phyloP scores from a whole-genome alignment of 2,329 filamentous ascomycete genomes.

The Aulographum hederae region DNA sequence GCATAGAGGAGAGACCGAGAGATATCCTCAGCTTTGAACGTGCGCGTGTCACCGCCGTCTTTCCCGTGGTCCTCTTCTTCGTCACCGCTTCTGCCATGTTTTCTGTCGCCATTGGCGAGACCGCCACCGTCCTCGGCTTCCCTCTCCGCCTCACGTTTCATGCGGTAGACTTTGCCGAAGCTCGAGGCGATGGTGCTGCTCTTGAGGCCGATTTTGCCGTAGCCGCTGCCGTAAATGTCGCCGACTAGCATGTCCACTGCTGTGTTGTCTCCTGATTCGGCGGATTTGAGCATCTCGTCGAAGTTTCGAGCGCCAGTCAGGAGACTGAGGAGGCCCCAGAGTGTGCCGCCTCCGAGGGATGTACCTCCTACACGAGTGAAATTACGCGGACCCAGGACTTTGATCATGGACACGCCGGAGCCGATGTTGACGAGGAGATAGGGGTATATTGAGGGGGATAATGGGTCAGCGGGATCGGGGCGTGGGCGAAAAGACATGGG shows the following conservation, averaged over 20 bases:
- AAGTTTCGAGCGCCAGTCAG: conserved; percentile 91
- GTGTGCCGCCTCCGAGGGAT: conserved; percentile 85
- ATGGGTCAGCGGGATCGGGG: too few relatives aligned
- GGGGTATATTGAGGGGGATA: too few relatives aligned
- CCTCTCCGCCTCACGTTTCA: conserved; percentile 69
- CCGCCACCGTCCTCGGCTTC: conserved; percentile 57
- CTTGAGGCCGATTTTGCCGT: conserved; percentile 90
- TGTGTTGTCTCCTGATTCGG: conserved; percentile 78
- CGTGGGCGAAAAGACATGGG: conserved; percentile 79
- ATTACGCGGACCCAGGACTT: conserved; percentile 74
- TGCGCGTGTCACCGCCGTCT: conserved; percentile 18
- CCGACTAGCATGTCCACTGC: conserved; percentile 93
- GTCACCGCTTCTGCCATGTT: conserved; percentile 11
- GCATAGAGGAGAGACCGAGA: conserved; percentile 84
- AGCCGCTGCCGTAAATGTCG: conserved; percentile 93
- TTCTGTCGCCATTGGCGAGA: conserved; percentile 31
- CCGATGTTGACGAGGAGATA: conserved; percentile 98
- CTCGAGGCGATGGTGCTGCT: conserved; percentile 89
- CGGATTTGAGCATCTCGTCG: conserved; percentile 89
- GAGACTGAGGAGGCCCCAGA: conserved; percentile 86
- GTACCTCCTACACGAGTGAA: conserved; percentile 89
- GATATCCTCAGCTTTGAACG: conserved; percentile 67
- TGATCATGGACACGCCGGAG: conserved; percentile 91
- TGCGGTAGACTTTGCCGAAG: conserved; percentile 90
- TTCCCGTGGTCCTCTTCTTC: conserved; percentile 17